Evolutionary conservation across 2,329 filamentous ascomycete species (phyloP).

Genomic region (Graphilbum ipis-grandicollis): DNA sequence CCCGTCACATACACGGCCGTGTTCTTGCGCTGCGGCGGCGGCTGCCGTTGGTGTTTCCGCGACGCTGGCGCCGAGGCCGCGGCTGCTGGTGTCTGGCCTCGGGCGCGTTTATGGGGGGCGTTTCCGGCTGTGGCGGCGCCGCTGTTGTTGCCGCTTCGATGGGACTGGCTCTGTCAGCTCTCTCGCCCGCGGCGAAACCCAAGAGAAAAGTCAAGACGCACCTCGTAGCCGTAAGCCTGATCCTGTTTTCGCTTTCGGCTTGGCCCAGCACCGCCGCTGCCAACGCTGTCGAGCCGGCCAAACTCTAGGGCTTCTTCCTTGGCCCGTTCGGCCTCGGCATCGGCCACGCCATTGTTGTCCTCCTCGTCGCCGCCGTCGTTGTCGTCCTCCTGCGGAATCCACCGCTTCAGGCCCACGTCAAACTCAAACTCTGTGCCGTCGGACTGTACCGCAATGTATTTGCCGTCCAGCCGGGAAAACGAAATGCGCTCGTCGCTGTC

Average conservation of each 20-base stretch:
- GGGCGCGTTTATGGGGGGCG: too few species aligned
- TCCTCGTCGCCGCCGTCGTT: slow-evolving; percentile 11
- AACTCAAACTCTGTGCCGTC: slow-evolving; percentile 77
- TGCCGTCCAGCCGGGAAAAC: slow-evolving; percentile 67
- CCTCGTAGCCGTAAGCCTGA: slow-evolving; percentile 19
- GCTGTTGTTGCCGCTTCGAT: too few species aligned
- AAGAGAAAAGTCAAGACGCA: not conserved
- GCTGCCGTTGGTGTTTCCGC: slow-evolving; percentile 10
- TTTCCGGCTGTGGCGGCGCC: too few species aligned
- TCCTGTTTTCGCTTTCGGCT: slow-evolving; percentile 24
- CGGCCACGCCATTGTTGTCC: slow-evolving; percentile 9
- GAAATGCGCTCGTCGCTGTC: slow-evolving; percentile 67
- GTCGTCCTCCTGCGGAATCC: slow-evolving; percentile 41
- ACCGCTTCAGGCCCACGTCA: slow-evolving; percentile 51
- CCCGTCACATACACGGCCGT: slow-evolving; percentile 87
- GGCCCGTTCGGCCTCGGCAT: not conserved
- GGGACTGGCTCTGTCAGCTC: too few species aligned
- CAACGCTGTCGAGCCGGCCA: not conserved
- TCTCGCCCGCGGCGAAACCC: too few species aligned
- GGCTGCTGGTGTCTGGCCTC: too few species aligned
- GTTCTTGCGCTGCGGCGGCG: slow-evolving; percentile 46
- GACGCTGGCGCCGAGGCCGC: too few species aligned
- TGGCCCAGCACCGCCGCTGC: slow-evolving; percentile 8
- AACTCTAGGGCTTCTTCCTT: too few species aligned
- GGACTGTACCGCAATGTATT: slow-evolving; percentile 70